Evolutionary conservation across 2,329 filamentous ascomycete genomes (phyloP).

Genomic region (Fusarium equiseti): DNA sequence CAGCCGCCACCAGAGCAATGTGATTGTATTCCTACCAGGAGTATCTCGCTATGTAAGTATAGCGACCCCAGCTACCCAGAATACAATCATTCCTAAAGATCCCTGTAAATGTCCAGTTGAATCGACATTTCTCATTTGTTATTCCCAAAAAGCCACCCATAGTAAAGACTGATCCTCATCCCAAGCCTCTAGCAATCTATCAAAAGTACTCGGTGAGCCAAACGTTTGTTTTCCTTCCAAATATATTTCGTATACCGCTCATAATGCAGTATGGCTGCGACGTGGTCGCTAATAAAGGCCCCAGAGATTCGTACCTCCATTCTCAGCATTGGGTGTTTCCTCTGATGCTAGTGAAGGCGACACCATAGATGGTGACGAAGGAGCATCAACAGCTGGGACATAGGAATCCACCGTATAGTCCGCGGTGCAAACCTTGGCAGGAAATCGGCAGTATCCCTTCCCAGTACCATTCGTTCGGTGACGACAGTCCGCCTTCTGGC

Average conservation of each 20-base stretch:
- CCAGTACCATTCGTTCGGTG: slow-evolving; percentile 21
- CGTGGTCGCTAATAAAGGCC: neutral
- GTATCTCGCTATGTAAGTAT: neutral
- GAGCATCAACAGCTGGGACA: neutral
- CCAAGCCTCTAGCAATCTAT: neutral
- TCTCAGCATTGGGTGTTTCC: slow-evolving; percentile 24
- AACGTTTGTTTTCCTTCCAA: neutral
- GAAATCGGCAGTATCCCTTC: slow-evolving; percentile 38
- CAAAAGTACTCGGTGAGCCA: neutral
- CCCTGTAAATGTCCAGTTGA: neutral
- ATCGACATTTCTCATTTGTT: neutral
- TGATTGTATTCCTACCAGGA: slow-evolving; percentile 2
- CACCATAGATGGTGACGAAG: slow-evolving; percentile 21
- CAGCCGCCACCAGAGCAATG: neutral
- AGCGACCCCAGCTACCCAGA: neutral
- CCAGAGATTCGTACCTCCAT: slow-evolving; percentile 26
- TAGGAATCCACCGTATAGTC: slow-evolving; percentile 20
- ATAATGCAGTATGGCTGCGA: slow-evolving; percentile 5
- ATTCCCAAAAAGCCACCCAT: neutral
- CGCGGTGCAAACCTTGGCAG: slow-evolving; percentile 19
- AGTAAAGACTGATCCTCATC: slow-evolving; percentile 1
- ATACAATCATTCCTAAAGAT: neutral
- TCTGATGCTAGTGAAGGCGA: slow-evolving; percentile 33
- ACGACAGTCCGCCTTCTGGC: slow-evolving; percentile 38
- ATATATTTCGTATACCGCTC: slow-evolving; percentile 12